A percentile compares a stretch with the other conserved stretches of the same genome.
Conservation (phyloP, 257 asterid genomes). For the Fraxinus americana region DNA sequence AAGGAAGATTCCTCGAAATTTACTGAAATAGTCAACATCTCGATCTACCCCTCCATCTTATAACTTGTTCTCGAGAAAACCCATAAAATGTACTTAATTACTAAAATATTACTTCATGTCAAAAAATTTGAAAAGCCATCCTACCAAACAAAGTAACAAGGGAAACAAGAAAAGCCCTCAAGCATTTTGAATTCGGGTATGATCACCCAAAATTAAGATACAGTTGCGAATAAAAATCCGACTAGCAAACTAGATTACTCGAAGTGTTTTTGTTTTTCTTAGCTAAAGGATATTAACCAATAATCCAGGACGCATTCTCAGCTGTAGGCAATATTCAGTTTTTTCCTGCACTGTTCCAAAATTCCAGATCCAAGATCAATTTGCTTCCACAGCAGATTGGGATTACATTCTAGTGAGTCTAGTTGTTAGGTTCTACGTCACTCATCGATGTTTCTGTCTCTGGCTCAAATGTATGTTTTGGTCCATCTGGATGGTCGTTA, state of each 20-base stretch:
- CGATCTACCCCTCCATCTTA: not conserved
- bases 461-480: slow-evolving; percentile 19
- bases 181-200: not conserved
- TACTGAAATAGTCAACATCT: not conserved
- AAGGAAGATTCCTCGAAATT: not conserved
- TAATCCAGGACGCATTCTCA: not conserved
- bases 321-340: not conserved
- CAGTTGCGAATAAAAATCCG: not conserved
- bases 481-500: slow-evolving; percentile 5
- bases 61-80: not conserved
- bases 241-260: not conserved
- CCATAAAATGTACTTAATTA: not conserved
- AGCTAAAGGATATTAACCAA: not conserved
- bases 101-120: not conserved
- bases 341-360: not conserved
- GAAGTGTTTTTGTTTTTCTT: not conserved
- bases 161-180: not conserved
- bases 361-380: not conserved
- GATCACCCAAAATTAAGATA: not conserved
- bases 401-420: slow-evolving; percentile 9
- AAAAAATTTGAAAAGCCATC: not conserved
- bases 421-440: slow-evolving; percentile 11
- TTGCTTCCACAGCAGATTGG: not conserved
- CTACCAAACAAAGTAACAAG: not conserved
- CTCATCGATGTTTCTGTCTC: slow-evolving; percentile 19